Base-by-base conservation (phyloP, 768 basidiomycete species). In the Nidularia sp. region DNA sequence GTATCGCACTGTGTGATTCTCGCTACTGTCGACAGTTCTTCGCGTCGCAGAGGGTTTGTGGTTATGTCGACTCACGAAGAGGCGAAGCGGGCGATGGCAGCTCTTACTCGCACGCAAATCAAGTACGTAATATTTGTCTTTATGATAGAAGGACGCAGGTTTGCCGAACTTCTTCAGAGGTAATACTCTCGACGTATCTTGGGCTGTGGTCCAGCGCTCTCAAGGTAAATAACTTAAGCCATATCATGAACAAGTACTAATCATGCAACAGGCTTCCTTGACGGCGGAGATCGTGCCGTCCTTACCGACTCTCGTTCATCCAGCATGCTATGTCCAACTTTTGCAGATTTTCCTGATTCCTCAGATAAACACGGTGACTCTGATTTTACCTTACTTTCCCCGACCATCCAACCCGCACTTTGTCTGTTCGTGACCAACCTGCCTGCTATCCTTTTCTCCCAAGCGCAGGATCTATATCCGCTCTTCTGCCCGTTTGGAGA, bases 141-240 rank as follows among this genome's bases (percentile, higher is more conserved):
- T 18, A 6, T 5, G 6, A 13, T 32, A 5, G 41, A n/a, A 39
- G 10, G 3, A 10, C 45, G 53, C 44, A 56, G 10, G 34, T 56
- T 51, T 50, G 55, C 39, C 44, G 43, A 34, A 45, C 47, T 9
- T 41, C 36, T 34, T 9, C 47, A 90, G 86, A 61, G 87, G 88
- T 5, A 85, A 90, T 60, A 74, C 77, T 15, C 80, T 92, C 45
- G 89, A 92, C 62, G 80, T 92, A 48, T 90, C 89, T 5, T 92
- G 89, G 89, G 90, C 89, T 13, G 89, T 92, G 22, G 89, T 92
- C 35, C 89, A 92, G 57, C 87, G 89, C 44, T 92, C 89, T 55
- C 84, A 86, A 76, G 89, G 88, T 87, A 34, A 15, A 52, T 56
- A 25, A 34, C 10, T 35, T 39, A 7, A 45, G 2, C 45, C 9